phyloP scores from a whole-genome alignment of 768 basidiomycete species.

The Mycena belliarum region DNA sequence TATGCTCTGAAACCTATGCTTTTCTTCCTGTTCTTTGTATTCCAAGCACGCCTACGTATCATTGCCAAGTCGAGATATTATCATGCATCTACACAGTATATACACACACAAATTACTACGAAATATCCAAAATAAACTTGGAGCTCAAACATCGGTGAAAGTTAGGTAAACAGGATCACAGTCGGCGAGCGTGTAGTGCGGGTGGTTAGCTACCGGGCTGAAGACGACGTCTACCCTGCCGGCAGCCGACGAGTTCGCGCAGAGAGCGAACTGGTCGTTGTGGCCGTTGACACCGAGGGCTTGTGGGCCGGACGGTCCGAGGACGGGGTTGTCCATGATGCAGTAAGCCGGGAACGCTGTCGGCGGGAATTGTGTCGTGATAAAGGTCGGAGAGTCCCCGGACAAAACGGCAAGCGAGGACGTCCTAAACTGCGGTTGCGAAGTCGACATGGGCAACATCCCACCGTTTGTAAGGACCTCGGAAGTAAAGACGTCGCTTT shows the following conservation, averaged over 20 bases:
- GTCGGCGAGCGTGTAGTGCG: slow-evolving; percentile 16
- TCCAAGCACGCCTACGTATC: slow-evolving; percentile 10
- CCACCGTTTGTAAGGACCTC: slow-evolving; percentile 14
- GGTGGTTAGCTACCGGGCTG: slow-evolving; percentile 17
- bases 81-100: no score
- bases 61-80: slow-evolving; percentile 1
- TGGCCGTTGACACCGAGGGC: slow-evolving; percentile 15
- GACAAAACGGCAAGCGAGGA: slow-evolving; percentile 11
- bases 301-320: slow-evolving; percentile 11
- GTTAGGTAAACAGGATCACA: slow-evolving; percentile 20
- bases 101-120: background rate
- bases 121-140: background rate
- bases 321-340: slow-evolving; percentile 13
- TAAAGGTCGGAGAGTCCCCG: slow-evolving; percentile 20
- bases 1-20: slow-evolving; percentile 21
- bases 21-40: background rate
- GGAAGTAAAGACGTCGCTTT: slow-evolving; percentile 11
- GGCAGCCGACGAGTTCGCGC: slow-evolving; percentile 22
- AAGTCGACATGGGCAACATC: slow-evolving; percentile 2
- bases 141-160: slow-evolving; percentile 2
- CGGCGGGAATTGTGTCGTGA: slow-evolving; percentile 20
- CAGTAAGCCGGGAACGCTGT: slow-evolving; percentile 8
- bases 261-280: slow-evolving; percentile 23
- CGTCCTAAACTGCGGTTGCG: slow-evolving; percentile 15
- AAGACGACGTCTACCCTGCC: slow-evolving; percentile 25